A percentile compares a stretch with the other conserved stretches of the same genome.
phyloP scores from a whole-genome alignment of 495 filamentous ascomycete species.

The Aspergillus avenaceus region DNA sequence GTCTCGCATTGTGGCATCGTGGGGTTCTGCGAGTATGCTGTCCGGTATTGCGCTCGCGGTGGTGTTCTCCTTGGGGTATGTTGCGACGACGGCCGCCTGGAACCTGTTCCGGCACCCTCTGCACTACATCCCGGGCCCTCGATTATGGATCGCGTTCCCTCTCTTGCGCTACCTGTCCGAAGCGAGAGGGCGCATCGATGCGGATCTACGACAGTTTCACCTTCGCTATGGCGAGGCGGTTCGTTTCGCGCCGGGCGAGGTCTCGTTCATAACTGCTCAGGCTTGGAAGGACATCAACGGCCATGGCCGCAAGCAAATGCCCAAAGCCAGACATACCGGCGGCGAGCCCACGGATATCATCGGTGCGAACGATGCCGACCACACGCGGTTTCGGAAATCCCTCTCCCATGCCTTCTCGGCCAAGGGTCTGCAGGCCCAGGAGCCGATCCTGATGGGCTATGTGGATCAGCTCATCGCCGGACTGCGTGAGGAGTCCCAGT shows the following conservation, averaged over 20 bases:
- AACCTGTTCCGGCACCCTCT: conserved; percentile 31
- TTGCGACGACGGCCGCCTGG: too few relatives aligned
- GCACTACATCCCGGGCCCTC: conserved; percentile 22
- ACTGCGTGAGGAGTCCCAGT: conserved; percentile 25
- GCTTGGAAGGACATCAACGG: conserved; percentile 50
- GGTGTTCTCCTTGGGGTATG: too few relatives aligned
- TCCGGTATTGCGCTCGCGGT: too few relatives aligned
- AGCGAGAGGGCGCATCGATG: background rate
- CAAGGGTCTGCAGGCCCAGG: conserved; percentile 29
- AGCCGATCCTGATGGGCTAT: conserved; percentile 29
- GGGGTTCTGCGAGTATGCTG: too few relatives aligned
- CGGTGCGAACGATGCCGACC: conserved; percentile 30
- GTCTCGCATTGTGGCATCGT: too few relatives aligned
- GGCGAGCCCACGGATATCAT: conserved; percentile 1
- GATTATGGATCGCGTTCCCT: conserved; percentile 1
- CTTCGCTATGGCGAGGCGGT: conserved; percentile 41
- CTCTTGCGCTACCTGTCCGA: background rate
- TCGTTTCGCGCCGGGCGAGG: conserved; percentile 40
- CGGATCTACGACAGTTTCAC: conserved; percentile 25
- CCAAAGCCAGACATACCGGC: background rate
- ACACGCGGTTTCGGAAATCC: conserved; percentile 29
- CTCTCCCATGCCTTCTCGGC: conserved; percentile 46
- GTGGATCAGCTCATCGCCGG: conserved; percentile 36
- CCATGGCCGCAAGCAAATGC: conserved; percentile 15
- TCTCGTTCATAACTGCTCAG: conserved; percentile 34